Conservation (phyloP, 345 rosid genomes). For the Citrus cavaleriei region DNA sequence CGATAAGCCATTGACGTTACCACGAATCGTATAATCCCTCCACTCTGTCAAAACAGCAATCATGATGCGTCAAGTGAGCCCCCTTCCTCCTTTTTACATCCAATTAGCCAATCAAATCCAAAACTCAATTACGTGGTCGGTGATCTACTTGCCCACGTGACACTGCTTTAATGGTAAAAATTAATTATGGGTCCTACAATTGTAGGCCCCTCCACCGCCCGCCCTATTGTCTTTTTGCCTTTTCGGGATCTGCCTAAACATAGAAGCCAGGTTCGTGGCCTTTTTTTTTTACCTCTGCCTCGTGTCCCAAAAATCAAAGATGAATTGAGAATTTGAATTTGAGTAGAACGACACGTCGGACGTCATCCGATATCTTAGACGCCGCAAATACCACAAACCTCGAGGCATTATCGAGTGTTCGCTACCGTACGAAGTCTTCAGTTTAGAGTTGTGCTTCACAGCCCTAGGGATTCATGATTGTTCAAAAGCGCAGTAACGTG, state of each 20-base stretch:
- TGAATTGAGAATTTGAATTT: background rate
- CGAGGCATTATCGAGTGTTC: slow-evolving; percentile 3
- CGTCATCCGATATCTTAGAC: background rate
- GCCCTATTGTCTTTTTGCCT: background rate
- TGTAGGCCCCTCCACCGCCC: slow-evolving; percentile 18
- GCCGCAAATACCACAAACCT: background rate
- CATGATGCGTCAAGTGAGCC: background rate
- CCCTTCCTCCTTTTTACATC: background rate
- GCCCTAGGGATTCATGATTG: background rate
- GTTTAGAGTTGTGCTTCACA: background rate
- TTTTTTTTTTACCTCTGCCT: too few relatives aligned
- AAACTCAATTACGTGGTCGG: slow-evolving; percentile 20
- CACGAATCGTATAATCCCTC: background rate
- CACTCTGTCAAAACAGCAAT: background rate
- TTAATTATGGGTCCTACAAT: background rate
- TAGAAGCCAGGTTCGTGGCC: background rate
- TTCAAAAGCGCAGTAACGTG: background rate
- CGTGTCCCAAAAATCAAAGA: too few relatives aligned
- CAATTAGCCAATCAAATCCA: background rate
- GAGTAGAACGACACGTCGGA: background rate
- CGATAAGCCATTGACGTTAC: background rate
- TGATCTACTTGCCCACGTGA: slow-evolving; percentile 5
- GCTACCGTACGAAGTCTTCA: slow-evolving; percentile 39
- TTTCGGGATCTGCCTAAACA: background rate
- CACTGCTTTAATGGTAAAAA: background rate